Base-by-base conservation (phyloP, 192 early-diverging fungal genomes). In the Funneliformis geosporum region DNA sequence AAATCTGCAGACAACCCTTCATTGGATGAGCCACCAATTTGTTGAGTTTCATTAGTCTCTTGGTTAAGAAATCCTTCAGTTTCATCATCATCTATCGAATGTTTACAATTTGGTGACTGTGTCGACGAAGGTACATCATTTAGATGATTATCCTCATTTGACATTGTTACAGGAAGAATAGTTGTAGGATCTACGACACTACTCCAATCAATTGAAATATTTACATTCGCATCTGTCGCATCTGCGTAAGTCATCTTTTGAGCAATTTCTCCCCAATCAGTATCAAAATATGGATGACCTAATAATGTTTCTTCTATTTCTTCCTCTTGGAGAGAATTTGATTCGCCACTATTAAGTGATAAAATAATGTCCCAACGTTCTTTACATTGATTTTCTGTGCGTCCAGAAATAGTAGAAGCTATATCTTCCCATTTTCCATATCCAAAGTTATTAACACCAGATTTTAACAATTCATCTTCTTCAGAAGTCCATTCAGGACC, bases 121-220 rank as follows among this genome's bases (percentile, higher is more conserved):
- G 18, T n/a, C n/a, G 43, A 8, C 7, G 18, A 27, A 46, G 27
- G n/a, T 46, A 27, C 5, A 28, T 28, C 25, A 23, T 72, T 50
- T 43, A 21, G 39, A n/a, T 68, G 12, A 18, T 23, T 23, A 11
- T 28, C 44, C 18, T 27, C 67, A 21, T 69, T 42, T 47, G 18
- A 25, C 6, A 72, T 10, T n/a, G 70, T 28, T 18, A 47, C 43
- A 72, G 70, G 70, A 47, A 72, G 46, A 25, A 72, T 47, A 43
- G 70, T 33, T 33, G 33, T 1, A 12, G 70, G 21, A 27, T 72
- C 12, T n/a, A 72, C 44, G 25, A 50, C 43, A 16, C 25, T 46
- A 72, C 23, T 72, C 70, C 70, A 72, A 72, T 50, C 70, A 23
- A 72, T 47, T 14, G 70, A 72, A 72, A 72, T 69, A 12, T 40